These are phyloP conservation scores for Delitschia confertaspora DNA, from an alignment of 495 filamentous ascomycete species.

Conservation along the genomic window DNA sequence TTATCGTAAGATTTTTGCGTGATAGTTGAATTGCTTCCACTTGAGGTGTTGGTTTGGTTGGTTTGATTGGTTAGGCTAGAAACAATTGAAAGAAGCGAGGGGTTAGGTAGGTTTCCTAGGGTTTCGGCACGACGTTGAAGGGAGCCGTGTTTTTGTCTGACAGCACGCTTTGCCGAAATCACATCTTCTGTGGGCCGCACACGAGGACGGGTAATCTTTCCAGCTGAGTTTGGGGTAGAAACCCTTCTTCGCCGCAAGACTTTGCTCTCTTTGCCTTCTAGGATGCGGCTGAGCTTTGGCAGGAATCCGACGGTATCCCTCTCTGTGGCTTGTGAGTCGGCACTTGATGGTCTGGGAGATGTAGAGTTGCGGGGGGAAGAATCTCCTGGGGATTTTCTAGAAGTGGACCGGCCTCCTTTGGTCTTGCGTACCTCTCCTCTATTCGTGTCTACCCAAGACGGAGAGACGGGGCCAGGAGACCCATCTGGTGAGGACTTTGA, in stretches of 20 bases:
- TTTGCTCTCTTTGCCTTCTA: constrained; percentile 29
- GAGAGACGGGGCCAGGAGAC: constrained; percentile 4
- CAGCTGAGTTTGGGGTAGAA: constrained; percentile 9
- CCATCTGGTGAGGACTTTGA: constrained; percentile 7
- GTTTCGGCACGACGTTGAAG: constrained; percentile 24
- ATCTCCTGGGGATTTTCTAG: constrained; percentile 4
- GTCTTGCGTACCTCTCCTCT: constrained; percentile 18
- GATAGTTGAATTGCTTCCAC: constrained; percentile 36
- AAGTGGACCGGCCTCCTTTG: constrained; percentile 2
- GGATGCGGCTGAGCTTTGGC: constrained; percentile 32
- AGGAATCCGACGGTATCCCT: constrained; percentile 24
- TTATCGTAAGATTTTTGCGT: constrained; percentile 34
- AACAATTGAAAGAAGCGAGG: constrained; percentile 33
- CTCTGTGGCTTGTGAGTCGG: constrained; percentile 1
- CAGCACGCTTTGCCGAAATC: constrained; percentile 7
- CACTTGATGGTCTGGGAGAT: background rate
- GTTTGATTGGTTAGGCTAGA: constrained; percentile 31
- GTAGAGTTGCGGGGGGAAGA: constrained; percentile 8
- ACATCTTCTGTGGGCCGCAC: constrained; percentile 9
- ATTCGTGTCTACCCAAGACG: constrained; percentile 16
- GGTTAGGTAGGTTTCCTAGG: constrained; percentile 29
- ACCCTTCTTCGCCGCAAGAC: constrained; percentile 5
- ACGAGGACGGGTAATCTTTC: constrained; percentile 4
- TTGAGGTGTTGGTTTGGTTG: constrained; percentile 29
- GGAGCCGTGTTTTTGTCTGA: constrained; percentile 24